Base-by-base conservation (phyloP, 192 early-diverging fungal genomes). In the Radiomyces spectabilis region DNA sequence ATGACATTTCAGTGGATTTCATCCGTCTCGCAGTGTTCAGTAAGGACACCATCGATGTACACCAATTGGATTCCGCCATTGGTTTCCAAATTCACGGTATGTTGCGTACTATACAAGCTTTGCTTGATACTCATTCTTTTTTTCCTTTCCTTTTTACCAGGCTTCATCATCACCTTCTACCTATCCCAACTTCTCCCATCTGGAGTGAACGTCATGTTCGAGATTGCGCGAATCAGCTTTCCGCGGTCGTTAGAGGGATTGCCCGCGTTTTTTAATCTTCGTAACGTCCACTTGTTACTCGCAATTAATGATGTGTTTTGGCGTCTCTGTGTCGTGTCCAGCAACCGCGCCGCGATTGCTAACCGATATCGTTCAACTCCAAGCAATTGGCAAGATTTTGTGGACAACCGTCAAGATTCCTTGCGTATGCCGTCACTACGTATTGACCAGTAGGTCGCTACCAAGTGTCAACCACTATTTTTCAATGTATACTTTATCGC, bases 21-120 rank as follows among this genome's bases (percentile, higher is more conserved):
- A 35, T 61, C 15, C 50, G 43, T 34, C 37, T 61, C 27, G 51
- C 51, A 4, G 49, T 34, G 9, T 61, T 61, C 18, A 53, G 30
- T 37, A 61, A 61, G 29, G 46, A 61, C 49, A 47, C 59, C 27
- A 61, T 61, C 53, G 59, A 53, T 46, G 41, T 45, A 2, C 37
- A 46, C 16, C 22, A 45, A 27, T 31, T 61, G 9, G 43, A 61
- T 45, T 27, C 45, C 8, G 41, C 42, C 40, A 19, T 61, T 37
- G 59, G 45, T 27, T 45, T 61, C 33, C 59, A 61, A 53, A 52
- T 53, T 9, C 50, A 53, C 32, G 59, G 42, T 55, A 40, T 43
- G 18, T 27, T 22, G 27, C 9, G n/a, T 13, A 34, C 19, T 31
- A 32, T 25, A 1, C 48, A 31, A 31, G 48, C 18, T 31, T 30